Conservation (phyloP, 1,284 basidiomycete genomes). For the Fomitopsis pinicola region DNA sequence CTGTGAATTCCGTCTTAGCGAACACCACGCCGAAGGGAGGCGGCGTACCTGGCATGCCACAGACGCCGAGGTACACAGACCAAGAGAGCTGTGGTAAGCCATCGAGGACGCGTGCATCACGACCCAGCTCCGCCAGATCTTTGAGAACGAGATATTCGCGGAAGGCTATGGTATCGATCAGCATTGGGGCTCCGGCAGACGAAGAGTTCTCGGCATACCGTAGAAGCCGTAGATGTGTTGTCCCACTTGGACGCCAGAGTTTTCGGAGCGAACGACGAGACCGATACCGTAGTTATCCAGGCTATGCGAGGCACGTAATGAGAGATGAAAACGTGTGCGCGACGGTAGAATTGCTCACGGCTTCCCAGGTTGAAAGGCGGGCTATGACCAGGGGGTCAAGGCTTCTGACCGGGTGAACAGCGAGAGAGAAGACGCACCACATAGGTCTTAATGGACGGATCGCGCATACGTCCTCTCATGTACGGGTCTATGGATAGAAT, state of each 20-base stretch:
- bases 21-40: constrained; percentile 3
- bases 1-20: background rate
- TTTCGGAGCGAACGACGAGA: constrained; percentile 42
- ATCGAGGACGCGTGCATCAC: constrained; percentile 15
- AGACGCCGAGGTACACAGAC: constrained; percentile 29
- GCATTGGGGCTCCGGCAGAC: too few species aligned
- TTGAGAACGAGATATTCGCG: constrained; percentile 17
- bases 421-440: constrained; percentile 7
- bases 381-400: constrained; percentile 6
- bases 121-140: background rate
- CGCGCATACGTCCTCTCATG: constrained; percentile 37
- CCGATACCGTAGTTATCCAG: constrained; percentile 31
- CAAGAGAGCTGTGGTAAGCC: constrained; percentile 25
- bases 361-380: constrained; percentile 22
- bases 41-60: too few species aligned
- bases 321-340: background rate
- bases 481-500: too few species aligned
- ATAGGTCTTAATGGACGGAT: constrained; percentile 22
- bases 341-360: too few species aligned
- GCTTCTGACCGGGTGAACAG: background rate
- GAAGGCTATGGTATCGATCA: too few species aligned
- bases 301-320: constrained; percentile 1
- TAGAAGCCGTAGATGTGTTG: constrained; percentile 45
- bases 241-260: constrained; percentile 31
- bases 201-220: too few species aligned